Conservation (phyloP, 2,329 filamentous ascomycete species). For the Didymella pinodella region DNA sequence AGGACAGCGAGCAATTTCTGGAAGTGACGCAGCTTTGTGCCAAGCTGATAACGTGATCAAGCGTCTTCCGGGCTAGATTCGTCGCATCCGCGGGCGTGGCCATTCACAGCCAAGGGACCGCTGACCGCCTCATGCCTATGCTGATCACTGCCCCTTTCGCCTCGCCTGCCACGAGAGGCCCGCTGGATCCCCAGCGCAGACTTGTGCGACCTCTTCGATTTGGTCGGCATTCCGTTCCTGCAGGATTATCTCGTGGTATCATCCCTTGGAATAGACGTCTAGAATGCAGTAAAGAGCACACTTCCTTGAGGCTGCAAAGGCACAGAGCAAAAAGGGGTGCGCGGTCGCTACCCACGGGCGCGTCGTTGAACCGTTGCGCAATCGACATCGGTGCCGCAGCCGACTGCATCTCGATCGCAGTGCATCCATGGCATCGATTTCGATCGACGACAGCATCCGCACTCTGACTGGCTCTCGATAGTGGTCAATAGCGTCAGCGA, state of each 20-base stretch:
- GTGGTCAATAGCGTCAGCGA: slow-evolving; percentile 6
- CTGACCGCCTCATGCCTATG: slow-evolving; percentile 16
- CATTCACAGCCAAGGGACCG: slow-evolving; percentile 17
- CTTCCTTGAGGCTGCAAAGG: neutral
- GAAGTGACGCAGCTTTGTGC: slow-evolving; percentile 40
- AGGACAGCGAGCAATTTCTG: slow-evolving; percentile 45
- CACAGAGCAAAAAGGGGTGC: neutral
- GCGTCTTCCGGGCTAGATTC: slow-evolving; percentile 25
- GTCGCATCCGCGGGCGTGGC: slow-evolving; percentile 1
- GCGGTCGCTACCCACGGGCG: neutral
- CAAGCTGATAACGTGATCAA: slow-evolving; percentile 44
- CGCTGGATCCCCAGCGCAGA: slow-evolving; percentile 16
- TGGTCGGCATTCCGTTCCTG: slow-evolving; percentile 23
- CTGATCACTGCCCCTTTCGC: slow-evolving; percentile 35
- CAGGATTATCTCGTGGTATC: slow-evolving; percentile 19
- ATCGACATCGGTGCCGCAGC: slow-evolving; percentile 9
- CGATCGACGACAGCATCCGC: slow-evolving; percentile 19
- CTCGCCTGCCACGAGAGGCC: slow-evolving; percentile 30
- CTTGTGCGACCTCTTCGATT: slow-evolving; percentile 15
- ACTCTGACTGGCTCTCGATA: slow-evolving; percentile 10
- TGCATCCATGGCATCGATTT: slow-evolving; percentile 12
- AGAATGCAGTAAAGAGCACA: slow-evolving; percentile 8
- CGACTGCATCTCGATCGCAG: slow-evolving; percentile 18
- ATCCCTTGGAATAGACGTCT: slow-evolving; percentile 13
- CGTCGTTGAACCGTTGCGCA: slow-evolving; percentile 6